Evolutionary conservation across 495 filamentous ascomycete genomes (phyloP).

Genomic region (Neurospora hispaniola): DNA sequence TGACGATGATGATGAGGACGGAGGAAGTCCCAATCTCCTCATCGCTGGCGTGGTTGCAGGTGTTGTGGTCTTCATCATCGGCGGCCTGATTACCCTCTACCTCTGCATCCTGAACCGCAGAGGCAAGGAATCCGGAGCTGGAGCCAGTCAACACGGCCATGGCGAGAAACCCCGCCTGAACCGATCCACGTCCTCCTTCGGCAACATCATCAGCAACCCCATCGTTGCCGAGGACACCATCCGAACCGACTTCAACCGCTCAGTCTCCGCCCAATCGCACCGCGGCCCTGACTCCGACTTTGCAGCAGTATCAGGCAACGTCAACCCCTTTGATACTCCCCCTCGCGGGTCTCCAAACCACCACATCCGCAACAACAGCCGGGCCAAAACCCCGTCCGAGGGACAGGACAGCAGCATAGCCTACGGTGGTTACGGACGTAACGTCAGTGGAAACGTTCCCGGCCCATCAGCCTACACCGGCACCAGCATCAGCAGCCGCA

Average conservation of each 20-base stretch:
- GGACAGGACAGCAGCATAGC: neutral
- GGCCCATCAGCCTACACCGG: neutral
- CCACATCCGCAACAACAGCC: neutral
- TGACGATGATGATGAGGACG: neutral
- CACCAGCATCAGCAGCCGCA: neutral
- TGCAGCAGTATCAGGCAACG: constrained; percentile 1
- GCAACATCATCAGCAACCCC: constrained; percentile 35
- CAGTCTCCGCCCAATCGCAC: neutral
- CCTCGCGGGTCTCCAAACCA: constrained; percentile 11
- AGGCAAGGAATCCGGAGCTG: neutral
- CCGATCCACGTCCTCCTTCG: constrained; percentile 35
- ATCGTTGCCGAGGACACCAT: constrained; percentile 26
- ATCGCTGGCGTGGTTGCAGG: constrained; percentile 19
- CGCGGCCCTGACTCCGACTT: constrained; percentile 1
- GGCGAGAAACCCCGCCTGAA: neutral
- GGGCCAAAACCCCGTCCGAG: neutral
- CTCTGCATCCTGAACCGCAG: constrained; percentile 18
- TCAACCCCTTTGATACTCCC: constrained; percentile 18
- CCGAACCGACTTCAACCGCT: constrained; percentile 27
- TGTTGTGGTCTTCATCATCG: constrained; percentile 14
- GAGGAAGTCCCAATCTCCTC: constrained; percentile 10
- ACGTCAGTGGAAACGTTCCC: neutral
- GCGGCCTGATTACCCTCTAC: constrained; percentile 21
- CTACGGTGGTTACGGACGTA: neutral
- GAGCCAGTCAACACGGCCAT: constrained; percentile 7